Evolutionary conservation across 352 stramenopile species (phyloP).

Genomic region (Peronospora destructor): DNA sequence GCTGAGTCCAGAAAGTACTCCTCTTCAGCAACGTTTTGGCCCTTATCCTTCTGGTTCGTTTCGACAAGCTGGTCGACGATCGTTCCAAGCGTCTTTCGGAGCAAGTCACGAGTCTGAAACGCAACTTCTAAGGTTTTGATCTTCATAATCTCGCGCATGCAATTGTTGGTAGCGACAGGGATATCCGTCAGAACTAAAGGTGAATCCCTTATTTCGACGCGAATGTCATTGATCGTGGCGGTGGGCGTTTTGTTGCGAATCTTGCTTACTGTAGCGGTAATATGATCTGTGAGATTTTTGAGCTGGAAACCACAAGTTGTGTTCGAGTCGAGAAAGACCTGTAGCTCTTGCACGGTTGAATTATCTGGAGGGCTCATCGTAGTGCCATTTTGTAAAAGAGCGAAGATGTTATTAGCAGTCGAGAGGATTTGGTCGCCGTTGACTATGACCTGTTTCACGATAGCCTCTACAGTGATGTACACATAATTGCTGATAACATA

Average conservation of each 20-base stretch:
- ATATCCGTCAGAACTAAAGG: constrained; percentile 23
- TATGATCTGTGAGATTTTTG: constrained; percentile 27
- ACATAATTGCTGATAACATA: constrained; percentile 11
- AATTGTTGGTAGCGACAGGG: constrained; percentile 28
- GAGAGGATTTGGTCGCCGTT: constrained; percentile 28
- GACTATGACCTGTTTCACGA: constrained; percentile 20
- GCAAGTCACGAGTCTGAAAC: constrained; percentile 26
- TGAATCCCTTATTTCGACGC: constrained; percentile 22
- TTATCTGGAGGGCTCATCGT: constrained; percentile 12
- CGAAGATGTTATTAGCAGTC: constrained; percentile 15
- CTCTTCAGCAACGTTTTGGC: constrained; percentile 8
- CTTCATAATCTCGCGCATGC: constrained; percentile 20
- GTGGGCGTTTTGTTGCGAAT: constrained; percentile 15
- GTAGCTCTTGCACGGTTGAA: constrained; percentile 19
- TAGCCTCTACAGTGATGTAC: constrained; percentile 19
- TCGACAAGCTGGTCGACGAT: constrained; percentile 28
- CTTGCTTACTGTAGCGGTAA: constrained; percentile 13
- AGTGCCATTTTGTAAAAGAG: constrained; percentile 16
- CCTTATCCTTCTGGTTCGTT: constrained; percentile 15
- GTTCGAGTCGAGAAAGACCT: constrained; percentile 27
- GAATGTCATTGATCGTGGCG: constrained; percentile 19
- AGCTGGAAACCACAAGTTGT: constrained; percentile 28
- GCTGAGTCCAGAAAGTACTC: constrained; percentile 30
- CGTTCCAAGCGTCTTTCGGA: constrained; percentile 23
- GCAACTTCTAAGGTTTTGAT: constrained; percentile 17